Conservation (phyloP, 2,329 filamentous ascomycete genomes). For the Ceratocystis eucalypticola region DNA sequence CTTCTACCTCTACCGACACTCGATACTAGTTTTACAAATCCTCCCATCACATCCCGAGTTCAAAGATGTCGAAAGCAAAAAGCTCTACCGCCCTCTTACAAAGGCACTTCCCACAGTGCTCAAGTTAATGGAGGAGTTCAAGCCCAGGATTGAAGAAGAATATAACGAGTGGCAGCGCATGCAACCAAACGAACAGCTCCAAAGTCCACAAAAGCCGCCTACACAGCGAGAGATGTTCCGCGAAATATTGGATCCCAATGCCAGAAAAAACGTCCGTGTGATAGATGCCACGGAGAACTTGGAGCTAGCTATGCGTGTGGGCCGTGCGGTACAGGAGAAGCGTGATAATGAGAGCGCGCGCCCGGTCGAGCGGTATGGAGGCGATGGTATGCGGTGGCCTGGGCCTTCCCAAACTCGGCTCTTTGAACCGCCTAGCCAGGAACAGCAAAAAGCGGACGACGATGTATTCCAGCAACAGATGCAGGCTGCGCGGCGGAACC, state of each 20-base stretch:
- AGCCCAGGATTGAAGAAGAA: conserved; percentile 60
- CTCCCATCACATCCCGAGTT: conserved; percentile 65
- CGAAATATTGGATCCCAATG: conserved; percentile 23
- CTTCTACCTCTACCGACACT: conserved; percentile 80
- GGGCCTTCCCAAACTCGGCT: neutral
- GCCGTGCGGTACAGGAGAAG: conserved; percentile 56
- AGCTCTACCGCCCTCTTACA: conserved; percentile 42
- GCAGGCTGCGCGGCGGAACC: conserved; percentile 36
- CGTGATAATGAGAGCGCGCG: conserved; percentile 40
- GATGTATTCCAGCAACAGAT: conserved; percentile 38
- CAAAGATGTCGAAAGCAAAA: conserved; percentile 50
- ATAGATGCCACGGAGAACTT: conserved; percentile 58
- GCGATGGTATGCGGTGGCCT: conserved; percentile 34
- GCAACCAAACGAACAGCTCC: conserved; percentile 26
- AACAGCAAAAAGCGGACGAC: conserved; percentile 24
- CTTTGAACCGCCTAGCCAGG: conserved; percentile 25
- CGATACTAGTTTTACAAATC: conserved; percentile 64
- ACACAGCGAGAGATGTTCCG: conserved; percentile 19
- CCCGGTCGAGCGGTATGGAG: conserved; percentile 32
- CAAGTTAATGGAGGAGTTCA: conserved; percentile 60
- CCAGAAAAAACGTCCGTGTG: conserved; percentile 34
- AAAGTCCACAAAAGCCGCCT: neutral
- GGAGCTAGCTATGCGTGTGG: conserved; percentile 63
- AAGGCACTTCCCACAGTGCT: conserved; percentile 45
- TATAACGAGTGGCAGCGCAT: conserved; percentile 52